Percentiles rank a stretch among this genome's conserved stretches.
phyloP scores from a whole-genome alignment of 148 eudicot species.

The Limonium bicolor region DNA sequence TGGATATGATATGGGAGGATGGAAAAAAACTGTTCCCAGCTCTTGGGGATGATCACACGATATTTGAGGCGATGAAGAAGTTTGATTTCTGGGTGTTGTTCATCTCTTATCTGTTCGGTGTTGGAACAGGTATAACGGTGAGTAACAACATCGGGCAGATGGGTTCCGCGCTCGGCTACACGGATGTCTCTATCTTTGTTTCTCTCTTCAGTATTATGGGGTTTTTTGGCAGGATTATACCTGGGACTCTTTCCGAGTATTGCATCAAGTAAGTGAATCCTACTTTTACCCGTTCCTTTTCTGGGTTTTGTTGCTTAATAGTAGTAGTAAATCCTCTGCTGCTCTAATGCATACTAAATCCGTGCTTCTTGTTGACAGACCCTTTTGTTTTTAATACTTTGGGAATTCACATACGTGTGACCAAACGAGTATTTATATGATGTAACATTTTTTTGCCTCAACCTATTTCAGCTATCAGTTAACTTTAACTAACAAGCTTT shows the following conservation, averaged over 20 bases:
- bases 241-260: slow-evolving; percentile 77
- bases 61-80: slow-evolving; percentile 45
- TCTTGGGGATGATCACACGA: slow-evolving; percentile 89
- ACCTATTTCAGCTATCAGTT: too few species aligned
- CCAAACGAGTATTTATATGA: too few species aligned
- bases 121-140: slow-evolving; percentile 87
- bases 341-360: too few species aligned
- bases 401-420: too few species aligned
- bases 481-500: too few species aligned
- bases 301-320: not conserved
- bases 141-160: slow-evolving; percentile 94
- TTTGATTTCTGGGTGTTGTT: slow-evolving; percentile 89
- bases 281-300: not conserved
- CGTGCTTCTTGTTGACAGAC: too few species aligned
- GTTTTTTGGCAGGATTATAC: slow-evolving; percentile 72
- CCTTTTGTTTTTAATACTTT: too few species aligned
- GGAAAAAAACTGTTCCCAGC: slow-evolving; percentile 24
- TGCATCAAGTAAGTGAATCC: slow-evolving; percentile 64
- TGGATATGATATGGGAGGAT: slow-evolving; percentile 5
- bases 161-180: slow-evolving; percentile 80
- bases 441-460: too few species aligned
- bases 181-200: slow-evolving; percentile 76
- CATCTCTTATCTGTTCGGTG: slow-evolving; percentile 73
- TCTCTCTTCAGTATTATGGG: slow-evolving; percentile 86
- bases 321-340: too few species aligned